phyloP scores from a whole-genome alignment of 345 rosid species.

The Excoecaria agallocha region DNA sequence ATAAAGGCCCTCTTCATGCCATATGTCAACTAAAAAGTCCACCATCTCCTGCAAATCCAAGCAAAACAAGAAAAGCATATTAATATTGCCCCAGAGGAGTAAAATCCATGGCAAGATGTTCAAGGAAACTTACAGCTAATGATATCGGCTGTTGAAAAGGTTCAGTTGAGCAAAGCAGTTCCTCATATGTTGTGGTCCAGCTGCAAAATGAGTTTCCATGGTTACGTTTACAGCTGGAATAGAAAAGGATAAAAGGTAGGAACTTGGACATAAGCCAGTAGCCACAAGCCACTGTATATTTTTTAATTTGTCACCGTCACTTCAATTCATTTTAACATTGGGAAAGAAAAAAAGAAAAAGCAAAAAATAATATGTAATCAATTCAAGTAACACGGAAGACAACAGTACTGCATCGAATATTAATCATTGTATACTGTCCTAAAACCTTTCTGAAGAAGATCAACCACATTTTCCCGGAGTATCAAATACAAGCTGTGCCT shows the following conservation, averaged over 20 bases:
- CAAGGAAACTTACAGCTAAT: constrained; percentile 34
- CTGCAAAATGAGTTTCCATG: constrained; percentile 25
- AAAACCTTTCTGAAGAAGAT: not conserved
- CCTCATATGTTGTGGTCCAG: constrained; percentile 40
- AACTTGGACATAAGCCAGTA: not conserved
- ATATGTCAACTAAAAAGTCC: constrained; percentile 36
- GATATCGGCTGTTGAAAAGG: constrained; percentile 43
- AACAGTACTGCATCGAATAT: not conserved
- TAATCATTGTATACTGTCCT: not conserved
- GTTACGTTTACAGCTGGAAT: not conserved
- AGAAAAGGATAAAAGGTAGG: not conserved
- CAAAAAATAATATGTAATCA: not conserved
- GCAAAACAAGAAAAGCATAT: constrained; percentile 3
- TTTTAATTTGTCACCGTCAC: not conserved
- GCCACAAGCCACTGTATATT: not conserved
- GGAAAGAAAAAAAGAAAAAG: not conserved
- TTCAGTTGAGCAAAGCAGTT: constrained; percentile 34
- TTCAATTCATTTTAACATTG: not conserved
- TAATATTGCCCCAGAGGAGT: not conserved
- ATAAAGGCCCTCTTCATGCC: constrained; percentile 34
- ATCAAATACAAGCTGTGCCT: too few relatives aligned
- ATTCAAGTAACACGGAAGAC: not conserved
- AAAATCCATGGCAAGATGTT: not conserved
- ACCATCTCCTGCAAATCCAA: constrained; percentile 43
- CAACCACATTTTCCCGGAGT: not conserved